Conservation (phyloP, 2,329 filamentous ascomycete genomes). For the Claviceps pazoutovae region DNA sequence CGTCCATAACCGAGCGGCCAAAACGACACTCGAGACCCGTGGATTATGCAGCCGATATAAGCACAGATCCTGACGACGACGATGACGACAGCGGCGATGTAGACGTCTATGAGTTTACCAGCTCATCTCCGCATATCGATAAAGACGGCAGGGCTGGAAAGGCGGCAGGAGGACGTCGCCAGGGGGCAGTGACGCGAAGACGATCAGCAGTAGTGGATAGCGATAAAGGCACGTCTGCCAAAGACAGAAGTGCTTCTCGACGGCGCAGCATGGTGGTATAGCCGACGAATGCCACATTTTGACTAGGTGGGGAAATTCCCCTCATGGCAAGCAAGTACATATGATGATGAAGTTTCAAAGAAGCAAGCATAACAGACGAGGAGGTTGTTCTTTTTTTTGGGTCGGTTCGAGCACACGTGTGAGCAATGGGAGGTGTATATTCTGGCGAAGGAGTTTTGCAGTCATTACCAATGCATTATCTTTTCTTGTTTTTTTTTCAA, state of each 20-base stretch:
- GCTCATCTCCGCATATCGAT: conserved; percentile 28
- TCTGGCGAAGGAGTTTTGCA: conserved; percentile 12
- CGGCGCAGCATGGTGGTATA: conserved; percentile 48
- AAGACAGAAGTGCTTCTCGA: conserved; percentile 24
- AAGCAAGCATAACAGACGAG: not conserved
- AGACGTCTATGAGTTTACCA: conserved; percentile 43
- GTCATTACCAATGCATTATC: conserved; percentile 10
- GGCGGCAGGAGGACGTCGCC: conserved; percentile 17
- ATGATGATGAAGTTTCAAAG: conserved; percentile 3
- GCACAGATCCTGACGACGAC: conserved; percentile 2
- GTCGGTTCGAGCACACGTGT: not conserved
- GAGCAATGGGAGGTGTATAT: conserved; percentile 10
- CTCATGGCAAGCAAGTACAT: not conserved
- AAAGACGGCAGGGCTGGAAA: conserved; percentile 15
- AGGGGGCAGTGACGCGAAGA: conserved; percentile 22
- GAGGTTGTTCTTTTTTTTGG: not conserved
- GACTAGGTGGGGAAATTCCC: not conserved
- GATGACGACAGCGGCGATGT: conserved; percentile 13
- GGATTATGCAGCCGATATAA: conserved; percentile 2
- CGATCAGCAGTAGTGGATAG: conserved; percentile 25
- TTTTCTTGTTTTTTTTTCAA: conserved; percentile 5
- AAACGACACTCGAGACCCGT: conserved; percentile 22
- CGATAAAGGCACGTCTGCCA: conserved; percentile 18
- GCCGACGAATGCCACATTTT: conserved; percentile 22
- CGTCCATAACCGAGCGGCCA: conserved; percentile 23